These are phyloP conservation scores for Solanum clarkiae DNA, from an alignment of 257 asterid species.

Conservation along the genomic window DNA sequence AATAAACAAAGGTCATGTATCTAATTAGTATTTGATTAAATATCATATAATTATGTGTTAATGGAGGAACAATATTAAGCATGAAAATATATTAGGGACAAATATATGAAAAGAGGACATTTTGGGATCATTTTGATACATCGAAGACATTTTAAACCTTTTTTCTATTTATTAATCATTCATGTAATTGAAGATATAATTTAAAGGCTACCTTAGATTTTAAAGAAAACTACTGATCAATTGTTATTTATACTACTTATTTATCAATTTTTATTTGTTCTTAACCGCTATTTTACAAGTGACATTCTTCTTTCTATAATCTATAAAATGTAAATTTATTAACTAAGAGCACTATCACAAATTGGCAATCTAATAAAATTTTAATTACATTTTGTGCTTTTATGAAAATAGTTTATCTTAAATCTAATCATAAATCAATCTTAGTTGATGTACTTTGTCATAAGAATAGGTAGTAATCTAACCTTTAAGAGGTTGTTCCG, in stretches of 20 bases:
- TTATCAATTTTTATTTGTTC: too few species aligned
- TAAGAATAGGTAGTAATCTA: neutral
- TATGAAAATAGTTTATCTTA: neutral
- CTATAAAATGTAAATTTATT: neutral
- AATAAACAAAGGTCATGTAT: neutral
- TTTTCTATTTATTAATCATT: neutral
- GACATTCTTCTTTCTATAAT: neutral
- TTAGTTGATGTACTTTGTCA: neutral
- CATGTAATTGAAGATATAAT: neutral
- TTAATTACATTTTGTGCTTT: neutral
- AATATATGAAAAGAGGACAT: neutral
- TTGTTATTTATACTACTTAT: neutral
- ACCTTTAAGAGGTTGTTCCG: neutral
- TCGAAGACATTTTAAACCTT: neutral
- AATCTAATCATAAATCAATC: neutral
- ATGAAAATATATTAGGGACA: neutral
- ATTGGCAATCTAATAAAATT: neutral
- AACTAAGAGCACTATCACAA: neutral
- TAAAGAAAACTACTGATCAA: neutral
- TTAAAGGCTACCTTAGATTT: neutral
- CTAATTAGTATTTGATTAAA: neutral
- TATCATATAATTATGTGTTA: neutral
- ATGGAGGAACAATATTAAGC: neutral
- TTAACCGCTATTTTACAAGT: too few species aligned
- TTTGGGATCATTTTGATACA: too few species aligned